Percentiles rank a stretch among this genome's conserved stretches.
Conservation (phyloP, 768 basidiomycete species). For the Hericium coralloides region DNA sequence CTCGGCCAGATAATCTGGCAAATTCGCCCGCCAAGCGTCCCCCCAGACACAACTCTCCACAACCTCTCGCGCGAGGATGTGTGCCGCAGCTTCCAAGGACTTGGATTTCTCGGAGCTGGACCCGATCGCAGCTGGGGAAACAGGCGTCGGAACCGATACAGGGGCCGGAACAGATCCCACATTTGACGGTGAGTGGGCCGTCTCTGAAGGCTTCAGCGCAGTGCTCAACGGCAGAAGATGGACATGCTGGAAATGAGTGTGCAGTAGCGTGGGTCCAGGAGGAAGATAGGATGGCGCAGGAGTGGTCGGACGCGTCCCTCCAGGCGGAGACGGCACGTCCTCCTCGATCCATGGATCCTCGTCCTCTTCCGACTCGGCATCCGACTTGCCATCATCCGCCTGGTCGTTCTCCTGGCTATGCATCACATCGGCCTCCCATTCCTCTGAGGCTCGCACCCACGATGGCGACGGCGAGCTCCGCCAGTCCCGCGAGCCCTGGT, state of each 20-base stretch:
- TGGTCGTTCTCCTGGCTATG: constrained; percentile 21
- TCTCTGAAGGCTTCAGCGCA: constrained; percentile 51
- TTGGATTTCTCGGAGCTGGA: constrained; percentile 56
- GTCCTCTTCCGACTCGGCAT: constrained; percentile 31
- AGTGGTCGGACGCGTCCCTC: constrained; percentile 50
- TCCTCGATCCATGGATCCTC: constrained; percentile 25
- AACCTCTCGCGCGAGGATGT: constrained; percentile 53
- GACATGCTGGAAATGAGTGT: constrained; percentile 58
- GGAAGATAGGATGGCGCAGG: constrained; percentile 68
- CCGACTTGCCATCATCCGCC: constrained; percentile 28
- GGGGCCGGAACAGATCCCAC: constrained; percentile 27
- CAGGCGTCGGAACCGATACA: constrained; percentile 70
- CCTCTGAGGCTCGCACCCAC: constrained; percentile 37
- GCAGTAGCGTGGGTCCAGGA: constrained; percentile 56
- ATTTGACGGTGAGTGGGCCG: constrained; percentile 37
- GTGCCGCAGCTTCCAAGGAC: constrained; percentile 58
- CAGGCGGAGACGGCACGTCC: constrained; percentile 13
- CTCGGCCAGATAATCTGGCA: constrained; percentile 14
- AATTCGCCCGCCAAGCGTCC: constrained; percentile 48
- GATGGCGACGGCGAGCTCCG: constrained; percentile 29
- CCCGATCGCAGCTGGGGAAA: constrained; percentile 70
- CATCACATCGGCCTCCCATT: constrained; percentile 33
- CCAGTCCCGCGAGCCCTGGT: constrained; percentile 26
- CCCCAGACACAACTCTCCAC: constrained; percentile 70
- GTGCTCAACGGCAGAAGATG: constrained; percentile 53